phyloP scores from a whole-genome alignment of 768 basidiomycete genomes.

The Cystofilobasidium macerans region DNA sequence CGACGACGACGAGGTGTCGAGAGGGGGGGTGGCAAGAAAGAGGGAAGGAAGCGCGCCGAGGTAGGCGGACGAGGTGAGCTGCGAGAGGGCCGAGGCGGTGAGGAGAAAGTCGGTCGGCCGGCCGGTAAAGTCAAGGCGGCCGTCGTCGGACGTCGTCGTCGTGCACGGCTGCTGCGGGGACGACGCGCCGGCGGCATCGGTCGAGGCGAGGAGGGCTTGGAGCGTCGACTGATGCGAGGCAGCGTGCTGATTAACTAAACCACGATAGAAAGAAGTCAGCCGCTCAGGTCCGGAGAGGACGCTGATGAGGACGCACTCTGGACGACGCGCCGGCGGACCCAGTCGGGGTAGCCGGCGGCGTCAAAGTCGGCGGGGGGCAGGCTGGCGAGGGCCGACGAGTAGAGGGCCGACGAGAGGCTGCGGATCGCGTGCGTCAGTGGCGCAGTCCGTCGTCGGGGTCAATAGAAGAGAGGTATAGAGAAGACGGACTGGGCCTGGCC shows the following conservation, averaged over 20 bases:
- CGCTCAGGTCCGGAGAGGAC: neutral
- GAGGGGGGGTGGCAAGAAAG: no score
- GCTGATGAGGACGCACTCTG: neutral
- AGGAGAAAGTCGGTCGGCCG: slow-evolving; percentile 31
- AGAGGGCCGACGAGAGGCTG: slow-evolving; percentile 7
- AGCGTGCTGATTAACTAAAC: slow-evolving; percentile 30
- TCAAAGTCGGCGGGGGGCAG: slow-evolving; percentile 46
- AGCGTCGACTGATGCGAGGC: neutral
- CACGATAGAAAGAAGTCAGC: neutral
- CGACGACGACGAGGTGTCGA: no score
- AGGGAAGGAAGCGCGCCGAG: no score
- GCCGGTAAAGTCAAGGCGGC: slow-evolving; percentile 51
- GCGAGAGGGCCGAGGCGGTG: neutral
- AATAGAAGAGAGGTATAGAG: no score
- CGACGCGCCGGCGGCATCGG: slow-evolving; percentile 20
- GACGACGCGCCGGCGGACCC: slow-evolving; percentile 43
- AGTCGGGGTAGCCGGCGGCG: slow-evolving; percentile 40
- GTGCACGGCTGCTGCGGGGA: no score
- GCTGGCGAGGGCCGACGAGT: slow-evolving; percentile 39
- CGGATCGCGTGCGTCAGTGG: neutral
- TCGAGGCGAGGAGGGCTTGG: neutral
- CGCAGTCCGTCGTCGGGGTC: neutral
- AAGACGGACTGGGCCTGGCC: neutral
- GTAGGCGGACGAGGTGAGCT: neutral
- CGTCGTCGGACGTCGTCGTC: slow-evolving; percentile 48